phyloP scores from a whole-genome alignment of 257 asterid genomes.

The Leptodermis oblonga region DNA sequence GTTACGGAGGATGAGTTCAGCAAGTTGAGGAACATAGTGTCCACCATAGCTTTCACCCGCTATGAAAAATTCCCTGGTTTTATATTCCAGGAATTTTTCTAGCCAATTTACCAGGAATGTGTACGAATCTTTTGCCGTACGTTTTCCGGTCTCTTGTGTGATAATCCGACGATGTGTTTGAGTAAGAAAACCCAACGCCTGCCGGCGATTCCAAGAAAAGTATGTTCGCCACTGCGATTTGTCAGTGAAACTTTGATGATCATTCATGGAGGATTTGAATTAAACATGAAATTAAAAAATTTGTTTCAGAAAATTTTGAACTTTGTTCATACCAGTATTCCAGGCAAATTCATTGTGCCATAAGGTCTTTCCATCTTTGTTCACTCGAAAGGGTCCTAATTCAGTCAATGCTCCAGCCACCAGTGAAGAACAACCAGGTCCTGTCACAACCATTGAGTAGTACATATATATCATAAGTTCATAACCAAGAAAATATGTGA shows the following conservation, averaged over 20 bases:
- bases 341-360: constrained; percentile 21
- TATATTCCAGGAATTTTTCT: constrained; percentile 25
- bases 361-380: constrained; percentile 10
- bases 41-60: constrained; percentile 28
- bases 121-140: constrained; percentile 25
- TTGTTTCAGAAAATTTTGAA: not conserved
- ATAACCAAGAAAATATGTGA: too few species aligned
- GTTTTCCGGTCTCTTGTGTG: constrained; percentile 15
- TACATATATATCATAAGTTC: too few species aligned
- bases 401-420: constrained; percentile 23
- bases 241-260: too few species aligned
- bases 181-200: constrained; percentile 29
- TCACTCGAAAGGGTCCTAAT: constrained; percentile 26
- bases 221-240: constrained; percentile 26
- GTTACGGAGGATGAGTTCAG: constrained; percentile 17
- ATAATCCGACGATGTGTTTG: constrained; percentile 18
- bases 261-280: too few species aligned
- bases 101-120: constrained; percentile 25
- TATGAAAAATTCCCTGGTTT: constrained; percentile 18
- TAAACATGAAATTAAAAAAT: too few species aligned
- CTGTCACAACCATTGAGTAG: too few species aligned
- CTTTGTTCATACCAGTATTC: constrained; percentile 12
- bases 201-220: constrained; percentile 25
- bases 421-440: constrained; percentile 42
- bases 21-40: constrained; percentile 29